A percentile compares a stretch with the other conserved stretches of the same genome.
Conservation (phyloP, 2,329 filamentous ascomycete genomes). For the Myriosclerotinia scirpicola region DNA sequence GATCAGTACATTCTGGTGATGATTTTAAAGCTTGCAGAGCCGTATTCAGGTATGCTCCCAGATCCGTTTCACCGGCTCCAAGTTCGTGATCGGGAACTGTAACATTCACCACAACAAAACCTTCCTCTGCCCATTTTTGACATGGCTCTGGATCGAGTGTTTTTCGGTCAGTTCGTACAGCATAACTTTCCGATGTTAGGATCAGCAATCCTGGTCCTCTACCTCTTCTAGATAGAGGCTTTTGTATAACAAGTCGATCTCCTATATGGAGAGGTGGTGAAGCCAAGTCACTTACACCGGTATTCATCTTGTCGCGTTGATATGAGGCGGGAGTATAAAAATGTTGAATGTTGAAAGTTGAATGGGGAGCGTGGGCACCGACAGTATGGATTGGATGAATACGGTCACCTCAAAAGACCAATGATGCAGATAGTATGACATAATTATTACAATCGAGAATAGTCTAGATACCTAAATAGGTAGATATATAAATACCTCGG, state of each 20-base stretch:
- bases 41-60: conserved; percentile 12
- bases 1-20: conserved; percentile 15
- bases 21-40: conserved; percentile 21
- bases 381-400: neutral
- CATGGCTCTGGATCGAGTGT: conserved; percentile 36
- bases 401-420: neutral
- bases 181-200: conserved; percentile 30
- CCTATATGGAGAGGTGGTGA: neutral
- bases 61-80: neutral
- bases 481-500: too few species aligned
- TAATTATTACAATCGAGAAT: neutral
- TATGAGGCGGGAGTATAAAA: too few species aligned
- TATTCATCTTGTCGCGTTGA: neutral
- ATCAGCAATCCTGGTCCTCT: conserved; percentile 42
- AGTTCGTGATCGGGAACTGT: neutral
- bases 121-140: conserved; percentile 44
- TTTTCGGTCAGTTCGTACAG: conserved; percentile 26
- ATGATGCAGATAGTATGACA: neutral
- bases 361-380: too few species aligned
- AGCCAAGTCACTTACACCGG: neutral
- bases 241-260: conserved; percentile 16
- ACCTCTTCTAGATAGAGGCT: conserved; percentile 36
- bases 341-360: too few species aligned
- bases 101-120: conserved; percentile 35
- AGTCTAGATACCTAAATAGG: too few species aligned